Conservation (phyloP, 176 grass and related monocot species). For the Hyparrhenia diplandra region DNA sequence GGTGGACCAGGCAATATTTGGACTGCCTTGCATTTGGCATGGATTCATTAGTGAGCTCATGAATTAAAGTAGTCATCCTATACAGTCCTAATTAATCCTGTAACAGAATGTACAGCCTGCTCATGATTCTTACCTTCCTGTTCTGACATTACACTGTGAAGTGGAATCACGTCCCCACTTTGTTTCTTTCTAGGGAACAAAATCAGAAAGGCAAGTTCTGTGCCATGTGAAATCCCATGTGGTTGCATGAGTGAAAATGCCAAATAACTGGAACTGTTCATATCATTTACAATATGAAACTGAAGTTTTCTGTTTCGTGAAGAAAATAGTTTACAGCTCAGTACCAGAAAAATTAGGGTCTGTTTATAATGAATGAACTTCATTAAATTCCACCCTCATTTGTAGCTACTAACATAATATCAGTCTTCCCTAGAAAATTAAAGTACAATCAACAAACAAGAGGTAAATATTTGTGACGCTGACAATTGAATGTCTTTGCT, state of each 20-base stretch:
- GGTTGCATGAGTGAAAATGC: background rate
- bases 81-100: constrained; percentile 5
- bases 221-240: constrained; percentile 20
- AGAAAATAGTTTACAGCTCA: background rate
- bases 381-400: background rate
- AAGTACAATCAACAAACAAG: background rate
- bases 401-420: background rate
- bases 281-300: constrained; percentile 9
- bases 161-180: constrained; percentile 11
- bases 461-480: background rate
- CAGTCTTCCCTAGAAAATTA: background rate
- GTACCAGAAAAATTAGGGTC: background rate
- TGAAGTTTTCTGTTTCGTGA: background rate
- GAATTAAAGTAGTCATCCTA: constrained; percentile 3
- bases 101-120: constrained; percentile 4
- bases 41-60: background rate
- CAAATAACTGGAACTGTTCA: background rate
- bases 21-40: constrained; percentile 5
- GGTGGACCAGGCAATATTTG: constrained; percentile 5
- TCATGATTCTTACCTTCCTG: constrained; percentile 7
- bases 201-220: constrained; percentile 6
- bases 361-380: constrained; percentile 6
- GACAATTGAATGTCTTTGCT: background rate
- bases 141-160: constrained; percentile 4
- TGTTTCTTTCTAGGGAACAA: constrained; percentile 2